phyloP scores from a whole-genome alignment of 352 stramenopile species.

The Aphanomyces stellatus region DNA sequence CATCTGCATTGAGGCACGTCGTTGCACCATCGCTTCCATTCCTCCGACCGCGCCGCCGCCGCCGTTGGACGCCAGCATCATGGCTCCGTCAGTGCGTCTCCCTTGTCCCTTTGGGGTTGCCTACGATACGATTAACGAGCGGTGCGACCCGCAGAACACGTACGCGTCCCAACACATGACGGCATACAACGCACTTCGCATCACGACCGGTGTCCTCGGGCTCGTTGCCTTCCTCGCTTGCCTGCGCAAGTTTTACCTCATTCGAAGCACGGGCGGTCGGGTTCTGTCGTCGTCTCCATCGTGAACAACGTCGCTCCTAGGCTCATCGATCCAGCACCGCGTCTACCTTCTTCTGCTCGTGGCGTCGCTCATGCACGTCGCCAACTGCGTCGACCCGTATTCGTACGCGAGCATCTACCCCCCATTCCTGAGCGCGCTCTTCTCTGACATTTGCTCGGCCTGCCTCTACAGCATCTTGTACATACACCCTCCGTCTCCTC shows the following conservation, averaged over 20 bases:
- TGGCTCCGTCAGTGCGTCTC: too few species aligned
- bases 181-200: background rate
- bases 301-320: background rate
- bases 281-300: too few species aligned
- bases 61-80: too few species aligned
- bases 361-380: background rate
- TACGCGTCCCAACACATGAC: background rate
- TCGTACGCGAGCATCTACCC: conserved; percentile 1
- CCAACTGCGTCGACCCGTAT: background rate
- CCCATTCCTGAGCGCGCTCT: background rate
- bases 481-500: background rate
- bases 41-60: too few species aligned
- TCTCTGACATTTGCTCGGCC: background rate
- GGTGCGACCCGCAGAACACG: too few species aligned
- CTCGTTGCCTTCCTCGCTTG: background rate
- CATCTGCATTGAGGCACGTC: too few species aligned
- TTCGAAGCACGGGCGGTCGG: background rate
- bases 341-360: background rate
- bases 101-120: too few species aligned
- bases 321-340: conserved; percentile 5
- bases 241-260: background rate
- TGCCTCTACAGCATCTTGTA: conserved; percentile 15
- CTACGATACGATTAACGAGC: too few species aligned
- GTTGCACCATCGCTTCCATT: too few species aligned
- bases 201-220: background rate